These are phyloP conservation scores for Typha latifolia DNA, from an alignment of 176 grass and related monocot species.

Conservation along the genomic window DNA sequence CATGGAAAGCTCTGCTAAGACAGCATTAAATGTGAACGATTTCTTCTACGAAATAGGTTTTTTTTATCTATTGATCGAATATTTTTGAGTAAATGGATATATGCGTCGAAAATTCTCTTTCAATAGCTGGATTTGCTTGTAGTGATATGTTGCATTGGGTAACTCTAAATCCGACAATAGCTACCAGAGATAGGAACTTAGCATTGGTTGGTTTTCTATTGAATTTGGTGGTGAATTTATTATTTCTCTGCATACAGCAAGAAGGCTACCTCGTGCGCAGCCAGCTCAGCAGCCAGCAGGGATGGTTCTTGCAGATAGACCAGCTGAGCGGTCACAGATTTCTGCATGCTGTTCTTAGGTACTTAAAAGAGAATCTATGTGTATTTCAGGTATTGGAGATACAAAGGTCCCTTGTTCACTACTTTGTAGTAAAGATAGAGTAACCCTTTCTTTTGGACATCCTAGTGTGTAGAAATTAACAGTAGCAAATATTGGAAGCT, in stretches of 20 bases:
- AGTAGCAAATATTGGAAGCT: too few species aligned
- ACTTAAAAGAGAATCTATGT: background rate
- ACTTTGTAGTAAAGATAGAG: too few species aligned
- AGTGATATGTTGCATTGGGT: too few species aligned
- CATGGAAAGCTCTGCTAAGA: conserved; percentile 15
- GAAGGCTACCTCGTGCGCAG: background rate
- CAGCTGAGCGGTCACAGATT: conserved; percentile 1
- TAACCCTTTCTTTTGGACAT: too few species aligned
- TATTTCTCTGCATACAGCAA: background rate
- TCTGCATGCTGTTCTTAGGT: conserved; percentile 29
- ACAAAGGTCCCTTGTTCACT: too few species aligned
- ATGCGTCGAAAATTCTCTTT: too few species aligned
- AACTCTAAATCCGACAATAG: too few species aligned
- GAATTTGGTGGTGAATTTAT: background rate
- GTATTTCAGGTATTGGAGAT: background rate
- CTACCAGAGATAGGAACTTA: too few species aligned
- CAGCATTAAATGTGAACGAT: conserved; percentile 18
- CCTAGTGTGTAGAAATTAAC: too few species aligned
- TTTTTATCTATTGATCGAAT: background rate
- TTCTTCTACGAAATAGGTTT: background rate
- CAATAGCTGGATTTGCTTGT: background rate
- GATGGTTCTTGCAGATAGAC: conserved; percentile 15
- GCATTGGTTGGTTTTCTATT: too few species aligned
- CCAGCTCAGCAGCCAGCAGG: conserved; percentile 18
- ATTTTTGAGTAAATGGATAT: too few species aligned